Percentiles rank a stretch among this genome's conserved stretches.
Conservation (phyloP, 345 rosid genomes). For the Iberis pinnata region DNA sequence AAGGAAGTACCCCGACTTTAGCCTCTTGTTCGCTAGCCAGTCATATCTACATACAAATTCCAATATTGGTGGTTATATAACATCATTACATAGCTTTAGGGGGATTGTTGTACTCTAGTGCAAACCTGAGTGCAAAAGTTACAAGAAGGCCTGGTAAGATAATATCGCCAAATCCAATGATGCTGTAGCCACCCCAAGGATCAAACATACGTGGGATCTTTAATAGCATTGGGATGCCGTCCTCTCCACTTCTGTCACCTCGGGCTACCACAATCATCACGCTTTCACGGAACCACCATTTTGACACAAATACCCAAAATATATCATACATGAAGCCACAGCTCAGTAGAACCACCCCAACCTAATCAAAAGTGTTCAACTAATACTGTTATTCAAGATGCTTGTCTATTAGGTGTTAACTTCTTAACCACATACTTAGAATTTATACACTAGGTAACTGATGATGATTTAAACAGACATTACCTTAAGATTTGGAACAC, state of each 20-base stretch:
- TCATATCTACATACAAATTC: constrained; percentile 57
- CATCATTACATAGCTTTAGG: too few relatives aligned
- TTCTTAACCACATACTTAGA: constrained; percentile 1
- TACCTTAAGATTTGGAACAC: constrained; percentile 93
- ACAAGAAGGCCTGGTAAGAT: constrained; percentile 88
- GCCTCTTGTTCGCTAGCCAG: constrained; percentile 73
- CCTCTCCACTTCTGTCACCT: constrained; percentile 91
- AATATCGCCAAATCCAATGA: constrained; percentile 97
- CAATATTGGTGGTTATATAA: too few relatives aligned
- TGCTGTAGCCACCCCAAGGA: constrained; percentile 99
- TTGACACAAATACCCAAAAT: constrained; percentile 98
- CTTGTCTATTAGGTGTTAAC: constrained; percentile 11
- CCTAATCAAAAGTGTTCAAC: constrained; percentile 44
- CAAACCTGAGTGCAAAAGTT: constrained; percentile 84
- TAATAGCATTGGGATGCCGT: constrained; percentile 91
- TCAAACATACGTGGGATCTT: constrained; percentile 97
- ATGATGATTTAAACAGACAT: background rate
- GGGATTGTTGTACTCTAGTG: constrained; percentile 1
- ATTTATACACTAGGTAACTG: background rate
- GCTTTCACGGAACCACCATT: constrained; percentile 92
- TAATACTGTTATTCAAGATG: background rate
- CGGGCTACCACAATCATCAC: constrained; percentile 99
- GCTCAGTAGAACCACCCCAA: constrained; percentile 89
- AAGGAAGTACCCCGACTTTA: constrained; percentile 71
- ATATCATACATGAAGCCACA: constrained; percentile 94